Conservation (phyloP, 441 rosid species). For the Adansonia grandidieri region DNA sequence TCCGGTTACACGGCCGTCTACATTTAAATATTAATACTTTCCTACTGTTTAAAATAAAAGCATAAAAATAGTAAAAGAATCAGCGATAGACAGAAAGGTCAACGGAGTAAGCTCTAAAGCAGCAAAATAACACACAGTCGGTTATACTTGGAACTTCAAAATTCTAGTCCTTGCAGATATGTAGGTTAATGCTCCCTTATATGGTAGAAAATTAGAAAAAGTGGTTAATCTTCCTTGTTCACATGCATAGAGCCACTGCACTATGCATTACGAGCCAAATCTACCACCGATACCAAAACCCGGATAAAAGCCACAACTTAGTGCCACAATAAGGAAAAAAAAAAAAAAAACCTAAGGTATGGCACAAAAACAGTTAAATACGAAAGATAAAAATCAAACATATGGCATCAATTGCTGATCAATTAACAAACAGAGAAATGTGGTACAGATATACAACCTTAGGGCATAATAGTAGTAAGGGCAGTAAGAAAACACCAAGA, state of each 20-base stretch:
- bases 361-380: background rate
- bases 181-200: background rate
- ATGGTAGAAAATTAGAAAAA: background rate
- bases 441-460: conserved; percentile 40
- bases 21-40: background rate
- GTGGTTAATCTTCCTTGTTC: background rate
- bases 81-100: background rate
- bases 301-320: background rate
- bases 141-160: background rate
- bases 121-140: background rate
- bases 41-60: background rate
- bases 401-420: conserved; percentile 31
- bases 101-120: background rate
- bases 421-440: conserved; percentile 37
- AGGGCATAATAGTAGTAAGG: too few species aligned
- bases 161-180: background rate
- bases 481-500: conserved; percentile 30
- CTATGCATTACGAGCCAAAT: background rate
- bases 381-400: conserved; percentile 24
- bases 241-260: background rate
- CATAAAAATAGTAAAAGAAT: background rate
- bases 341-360: background rate
- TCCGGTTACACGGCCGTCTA: background rate
- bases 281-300: background rate
- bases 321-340: too few species aligned